A percentile compares a stretch with the other conserved stretches of the same genome.
phyloP scores from a whole-genome alignment of 805 yeast species.

The Suhomyces canberraensis region DNA sequence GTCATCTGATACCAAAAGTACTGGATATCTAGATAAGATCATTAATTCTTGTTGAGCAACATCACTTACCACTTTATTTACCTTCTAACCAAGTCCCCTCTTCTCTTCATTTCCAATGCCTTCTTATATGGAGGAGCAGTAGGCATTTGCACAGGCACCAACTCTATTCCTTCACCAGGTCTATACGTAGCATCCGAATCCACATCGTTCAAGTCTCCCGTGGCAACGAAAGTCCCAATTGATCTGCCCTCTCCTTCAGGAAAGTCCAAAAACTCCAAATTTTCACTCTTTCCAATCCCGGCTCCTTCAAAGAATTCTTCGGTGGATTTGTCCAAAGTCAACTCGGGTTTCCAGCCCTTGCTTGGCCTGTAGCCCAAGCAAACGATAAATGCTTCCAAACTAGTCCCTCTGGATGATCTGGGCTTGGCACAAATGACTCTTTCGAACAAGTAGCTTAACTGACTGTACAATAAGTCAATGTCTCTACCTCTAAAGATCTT shows the following conservation, averaged over 20 bases:
- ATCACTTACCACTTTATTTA: too few species aligned
- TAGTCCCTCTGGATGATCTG: slow-evolving; percentile 89
- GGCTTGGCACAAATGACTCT: slow-evolving; percentile 94
- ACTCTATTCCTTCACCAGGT: slow-evolving; percentile 48
- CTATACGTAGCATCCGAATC: slow-evolving; percentile 96
- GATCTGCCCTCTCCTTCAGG: slow-evolving; percentile 58
- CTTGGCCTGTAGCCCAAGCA: slow-evolving; percentile 87
- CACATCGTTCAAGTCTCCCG: slow-evolving; percentile 84
- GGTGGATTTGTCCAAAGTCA: slow-evolving; percentile 57
- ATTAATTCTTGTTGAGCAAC: too few species aligned
- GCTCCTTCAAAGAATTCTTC: slow-evolving; percentile 77
- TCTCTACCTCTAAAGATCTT: slow-evolving; percentile 96
- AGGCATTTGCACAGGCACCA: slow-evolving; percentile 93
- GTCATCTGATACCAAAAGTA: too few species aligned
- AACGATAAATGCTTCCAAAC: slow-evolving; percentile 90
- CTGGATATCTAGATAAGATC: too few species aligned
- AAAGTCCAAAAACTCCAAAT: slow-evolving; percentile 44
- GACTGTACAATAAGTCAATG: slow-evolving; percentile 90
- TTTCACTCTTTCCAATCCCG: slow-evolving; percentile 53
- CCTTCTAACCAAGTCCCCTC: slow-evolving; percentile 42
- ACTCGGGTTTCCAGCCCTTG: slow-evolving; percentile 73
- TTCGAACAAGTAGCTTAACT: slow-evolving; percentile 80
- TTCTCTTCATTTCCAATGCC: slow-evolving; percentile 83
- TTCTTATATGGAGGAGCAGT: slow-evolving; percentile 96
- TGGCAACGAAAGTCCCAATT: slow-evolving; percentile 90